Conservation (phyloP, 1,284 basidiomycete species). For the Ganoderma sinense region DNA sequence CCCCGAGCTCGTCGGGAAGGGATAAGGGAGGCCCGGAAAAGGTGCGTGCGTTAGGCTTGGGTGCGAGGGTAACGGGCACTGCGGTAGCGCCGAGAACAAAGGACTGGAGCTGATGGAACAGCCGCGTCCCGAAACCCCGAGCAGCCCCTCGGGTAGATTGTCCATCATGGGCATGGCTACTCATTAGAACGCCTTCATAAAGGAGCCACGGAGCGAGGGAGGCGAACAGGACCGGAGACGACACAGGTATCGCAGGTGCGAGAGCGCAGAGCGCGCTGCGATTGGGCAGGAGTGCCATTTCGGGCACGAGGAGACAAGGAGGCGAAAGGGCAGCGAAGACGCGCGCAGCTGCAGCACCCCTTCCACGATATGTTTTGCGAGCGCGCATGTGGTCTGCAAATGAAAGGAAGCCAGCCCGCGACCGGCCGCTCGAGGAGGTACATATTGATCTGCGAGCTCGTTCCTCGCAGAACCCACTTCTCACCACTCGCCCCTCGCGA, state of each 20-base stretch:
- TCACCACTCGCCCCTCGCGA: not conserved
- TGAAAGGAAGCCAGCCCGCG: constrained; percentile 18
- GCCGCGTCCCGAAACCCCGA: constrained; percentile 14
- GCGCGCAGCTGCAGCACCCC: constrained; percentile 30
- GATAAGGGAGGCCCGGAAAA: not conserved
- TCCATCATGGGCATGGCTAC: constrained; percentile 16
- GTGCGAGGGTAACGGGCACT: not conserved
- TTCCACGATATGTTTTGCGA: constrained; percentile 26
- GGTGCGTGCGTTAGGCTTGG: not conserved
- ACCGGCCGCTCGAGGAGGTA: constrained; percentile 25
- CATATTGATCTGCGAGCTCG: constrained; percentile 21
- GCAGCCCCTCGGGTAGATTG: not conserved
- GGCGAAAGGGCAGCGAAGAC: constrained; percentile 30
- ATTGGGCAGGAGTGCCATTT: constrained; percentile 29
- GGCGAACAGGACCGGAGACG: constrained; percentile 22
- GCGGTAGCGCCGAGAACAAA: constrained; percentile 12
- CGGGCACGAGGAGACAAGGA: constrained; percentile 41
- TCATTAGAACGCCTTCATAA: constrained; percentile 27
- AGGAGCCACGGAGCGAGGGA: constrained; percentile 27
- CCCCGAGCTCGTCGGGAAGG: not conserved
- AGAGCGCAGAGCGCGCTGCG: constrained; percentile 16
- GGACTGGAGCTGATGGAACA: constrained; percentile 7
- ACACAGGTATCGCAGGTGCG: not conserved
- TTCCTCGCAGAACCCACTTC: not conserved
- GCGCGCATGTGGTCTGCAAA: constrained; percentile 13